Base-by-base conservation (phyloP, 2,329 filamentous ascomycete genomes). In the Tolypocladium cylindrosporum region DNA sequence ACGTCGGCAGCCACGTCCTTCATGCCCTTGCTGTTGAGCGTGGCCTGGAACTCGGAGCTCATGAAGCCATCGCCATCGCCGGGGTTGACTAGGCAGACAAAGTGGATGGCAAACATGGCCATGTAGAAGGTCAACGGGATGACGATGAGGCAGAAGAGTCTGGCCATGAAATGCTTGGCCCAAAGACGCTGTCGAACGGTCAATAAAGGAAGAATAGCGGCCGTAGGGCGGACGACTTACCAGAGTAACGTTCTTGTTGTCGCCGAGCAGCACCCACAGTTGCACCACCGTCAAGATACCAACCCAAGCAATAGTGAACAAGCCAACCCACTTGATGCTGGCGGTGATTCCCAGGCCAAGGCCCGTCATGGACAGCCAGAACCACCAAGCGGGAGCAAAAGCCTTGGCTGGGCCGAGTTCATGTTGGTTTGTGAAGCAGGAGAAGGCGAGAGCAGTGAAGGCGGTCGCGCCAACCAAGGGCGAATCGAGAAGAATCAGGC, bases 261-360 rank as follows among this genome's bases (percentile, higher is more conserved):
- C 94, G 62, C 92, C 94, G 45, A 97, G 87, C 58, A 99, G 79
- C 64, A 97, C 86, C 94, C 94, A 99, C 59, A 99, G 83, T 77
- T 99, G 94, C 52, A 99, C 72, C 51, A 93, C 74, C 42, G 94
- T 99, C 75, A 99, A 83, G 73, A 82, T 85, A 61, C 94, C 94
- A 64, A 99, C 91, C 94, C 94, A 99, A 54, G 93, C 94, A 72
- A 97, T 97, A 62, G 94, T 99, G 79, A 99, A 97, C 56, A 99
- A 81, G 55, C 94, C 94, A 69, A 99, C 94, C 94, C 94, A 99
- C 79, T 99, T 99, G 68, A 97, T 92, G 76, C 93, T 97, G 61
- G 87, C 84, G 9, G 94, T 97, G 55, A 93, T 87, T 61, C 94
- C 94, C 55, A 99, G 80, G 42, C 88, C 89, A 50, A 99, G 77